phyloP scores from a whole-genome alignment of 331 rosid species.

The Spiraea crenata region DNA sequence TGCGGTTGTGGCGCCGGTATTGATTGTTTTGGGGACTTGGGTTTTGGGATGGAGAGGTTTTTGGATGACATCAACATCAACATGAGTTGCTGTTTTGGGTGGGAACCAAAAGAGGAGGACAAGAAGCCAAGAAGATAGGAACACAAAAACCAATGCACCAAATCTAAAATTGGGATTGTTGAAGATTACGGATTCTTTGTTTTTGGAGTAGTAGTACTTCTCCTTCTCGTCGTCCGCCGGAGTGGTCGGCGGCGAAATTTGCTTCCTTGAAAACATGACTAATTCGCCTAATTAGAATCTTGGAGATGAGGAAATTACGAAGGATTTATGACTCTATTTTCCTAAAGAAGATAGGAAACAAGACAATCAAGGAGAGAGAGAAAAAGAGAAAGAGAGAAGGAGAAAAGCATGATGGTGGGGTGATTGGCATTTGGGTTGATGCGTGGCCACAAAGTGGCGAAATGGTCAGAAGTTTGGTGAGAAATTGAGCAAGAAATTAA shows the following conservation, averaged over 20 bases:
- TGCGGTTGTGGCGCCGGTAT: neutral
- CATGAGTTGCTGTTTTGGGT: constrained; percentile 6
- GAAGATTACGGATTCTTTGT: constrained; percentile 27
- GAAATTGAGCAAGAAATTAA: neutral
- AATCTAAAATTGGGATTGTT: constrained; percentile 22
- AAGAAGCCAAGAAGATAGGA: constrained; percentile 47
- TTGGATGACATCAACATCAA: neutral
- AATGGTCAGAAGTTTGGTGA: constrained; percentile 9
- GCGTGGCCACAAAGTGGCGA: constrained; percentile 2
- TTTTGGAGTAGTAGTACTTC: constrained; percentile 25
- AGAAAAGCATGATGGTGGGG: neutral
- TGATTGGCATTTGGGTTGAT: neutral
- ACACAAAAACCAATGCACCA: constrained; percentile 37
- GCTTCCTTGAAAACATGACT: constrained; percentile 56
- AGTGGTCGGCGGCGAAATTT: constrained; percentile 25
- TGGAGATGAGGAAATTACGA: no score
- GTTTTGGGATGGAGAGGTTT: neutral
- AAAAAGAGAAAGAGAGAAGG: neutral
- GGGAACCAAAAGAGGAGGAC: constrained; percentile 45
- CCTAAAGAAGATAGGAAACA: neutral
- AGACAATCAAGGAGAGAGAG: neutral
- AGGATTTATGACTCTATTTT: neutral
- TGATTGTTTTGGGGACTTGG: neutral
- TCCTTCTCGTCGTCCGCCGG: constrained; percentile 31
- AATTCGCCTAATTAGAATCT: no score